These are phyloP conservation scores for Mrakia gelida DNA, from an alignment of 768 basidiomycete genomes.

Conservation along the genomic window DNA sequence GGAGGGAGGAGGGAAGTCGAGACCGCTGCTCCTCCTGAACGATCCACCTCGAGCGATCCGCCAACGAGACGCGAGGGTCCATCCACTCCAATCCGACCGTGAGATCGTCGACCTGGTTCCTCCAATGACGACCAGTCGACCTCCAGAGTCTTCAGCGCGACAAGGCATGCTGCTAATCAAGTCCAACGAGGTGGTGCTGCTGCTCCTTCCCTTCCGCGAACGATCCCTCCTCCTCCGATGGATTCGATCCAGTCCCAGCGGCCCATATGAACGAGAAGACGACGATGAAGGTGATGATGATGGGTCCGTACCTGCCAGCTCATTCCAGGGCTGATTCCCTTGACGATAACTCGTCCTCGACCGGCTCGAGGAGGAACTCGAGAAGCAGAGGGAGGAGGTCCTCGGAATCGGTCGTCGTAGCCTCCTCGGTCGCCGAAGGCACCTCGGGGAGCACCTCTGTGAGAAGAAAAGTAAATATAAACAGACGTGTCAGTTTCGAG, in stretches of 20 bases:
- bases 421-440: conserved; percentile 13
- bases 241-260: no score
- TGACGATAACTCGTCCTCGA: conserved; percentile 60
- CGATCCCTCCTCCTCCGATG: neutral
- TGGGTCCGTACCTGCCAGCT: conserved; percentile 35
- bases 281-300: conserved; percentile 7
- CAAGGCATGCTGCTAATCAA: neutral
- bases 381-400: neutral
- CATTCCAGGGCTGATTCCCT: conserved; percentile 34
- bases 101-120: neutral
- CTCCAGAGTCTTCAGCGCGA: neutral
- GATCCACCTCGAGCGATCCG: neutral
- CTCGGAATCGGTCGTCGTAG: conserved; percentile 4
- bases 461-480: neutral
- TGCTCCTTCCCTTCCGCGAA: neutral
- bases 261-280: neutral
- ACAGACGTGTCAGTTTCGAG: neutral
- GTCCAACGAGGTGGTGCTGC: neutral
- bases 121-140: neutral
- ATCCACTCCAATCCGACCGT: neutral
- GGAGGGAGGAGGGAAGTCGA: neutral
- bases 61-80: neutral
- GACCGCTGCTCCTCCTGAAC: neutral
- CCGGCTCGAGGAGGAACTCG: conserved; percentile 34
- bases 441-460: conserved; percentile 5